Evolutionary conservation across 2,329 filamentous ascomycete genomes (phyloP).

Genomic region (Fusarium ramigenum): DNA sequence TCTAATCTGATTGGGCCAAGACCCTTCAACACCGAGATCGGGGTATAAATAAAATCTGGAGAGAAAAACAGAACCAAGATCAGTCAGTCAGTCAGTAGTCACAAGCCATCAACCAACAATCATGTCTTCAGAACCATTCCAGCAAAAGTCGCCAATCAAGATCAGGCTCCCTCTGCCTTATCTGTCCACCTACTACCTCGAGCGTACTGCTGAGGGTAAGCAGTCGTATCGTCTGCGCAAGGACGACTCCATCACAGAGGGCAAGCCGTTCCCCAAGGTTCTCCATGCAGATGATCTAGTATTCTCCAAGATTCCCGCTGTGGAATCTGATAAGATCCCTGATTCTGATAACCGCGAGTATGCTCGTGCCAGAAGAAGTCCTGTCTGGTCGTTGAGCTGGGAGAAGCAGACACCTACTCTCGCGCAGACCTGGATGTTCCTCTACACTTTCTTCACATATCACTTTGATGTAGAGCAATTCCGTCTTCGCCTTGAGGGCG

Average conservation of each 20-base stretch:
- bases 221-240: constrained; percentile 36
- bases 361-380: constrained; percentile 59
- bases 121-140: constrained; percentile 37
- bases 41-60: constrained; percentile 39
- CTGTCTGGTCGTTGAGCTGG: constrained; percentile 55
- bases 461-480: constrained; percentile 36
- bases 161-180: constrained; percentile 48
- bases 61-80: constrained; percentile 10
- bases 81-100: not conserved
- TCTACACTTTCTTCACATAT: constrained; percentile 57
- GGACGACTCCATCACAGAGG: constrained; percentile 26
- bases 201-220: constrained; percentile 17
- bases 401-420: constrained; percentile 51
- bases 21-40: constrained; percentile 15
- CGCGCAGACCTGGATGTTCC: constrained; percentile 59
- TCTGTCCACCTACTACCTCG: constrained; percentile 41
- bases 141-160: constrained; percentile 51
- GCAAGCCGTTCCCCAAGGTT: constrained; percentile 30
- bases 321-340: constrained; percentile 37
- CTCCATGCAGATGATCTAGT: constrained; percentile 34
- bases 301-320: constrained; percentile 29
- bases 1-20: constrained; percentile 29
- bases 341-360: constrained; percentile 54
- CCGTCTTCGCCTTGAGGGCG: constrained; percentile 36
- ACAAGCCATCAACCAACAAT: constrained; percentile 12